These are phyloP conservation scores for Geotrichum reessii DNA, from an alignment of 1,139 yeast species.

Conservation along the genomic window DNA sequence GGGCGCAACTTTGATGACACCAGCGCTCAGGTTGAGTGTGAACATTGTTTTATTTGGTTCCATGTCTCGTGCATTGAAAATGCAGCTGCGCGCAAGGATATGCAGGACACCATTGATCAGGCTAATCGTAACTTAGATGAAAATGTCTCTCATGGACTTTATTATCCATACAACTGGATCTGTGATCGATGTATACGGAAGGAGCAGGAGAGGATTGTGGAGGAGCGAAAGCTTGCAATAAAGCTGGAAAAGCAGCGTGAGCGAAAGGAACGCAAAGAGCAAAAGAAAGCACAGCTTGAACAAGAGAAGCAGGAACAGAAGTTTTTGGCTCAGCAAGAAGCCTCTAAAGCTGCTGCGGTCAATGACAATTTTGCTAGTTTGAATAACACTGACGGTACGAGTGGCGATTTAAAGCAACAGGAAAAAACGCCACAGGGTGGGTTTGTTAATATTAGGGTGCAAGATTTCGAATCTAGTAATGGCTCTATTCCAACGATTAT, in stretches of 20 bases:
- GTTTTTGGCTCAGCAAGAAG: not conserved
- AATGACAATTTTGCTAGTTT: not conserved
- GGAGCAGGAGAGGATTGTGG: slow-evolving; percentile 16
- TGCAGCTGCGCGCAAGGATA: slow-evolving; percentile 7
- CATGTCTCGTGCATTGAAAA: slow-evolving; percentile 36
- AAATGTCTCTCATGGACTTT: slow-evolving; percentile 2
- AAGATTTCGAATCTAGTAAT: not conserved
- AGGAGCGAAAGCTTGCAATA: slow-evolving; percentile 11
- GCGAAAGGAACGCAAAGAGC: slow-evolving; percentile 7
- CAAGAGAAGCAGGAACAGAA: not conserved
- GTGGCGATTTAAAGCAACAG: not conserved
- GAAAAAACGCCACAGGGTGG: not conserved
- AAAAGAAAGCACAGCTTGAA: slow-evolving; percentile 3
- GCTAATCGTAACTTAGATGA: not conserved
- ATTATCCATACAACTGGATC: not conserved
- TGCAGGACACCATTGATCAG: slow-evolving; percentile 3
- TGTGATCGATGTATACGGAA: slow-evolving; percentile 10
- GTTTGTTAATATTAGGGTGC: not conserved
- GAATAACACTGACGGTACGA: not conserved
- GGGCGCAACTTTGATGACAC: slow-evolving; percentile 42
- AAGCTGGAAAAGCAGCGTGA: slow-evolving; percentile 3
- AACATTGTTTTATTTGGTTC: slow-evolving; percentile 41
- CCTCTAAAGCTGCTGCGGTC: not conserved
- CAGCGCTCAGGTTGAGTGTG: slow-evolving; percentile 37
- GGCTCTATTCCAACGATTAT: not conserved